Evolutionary conservation across 495 filamentous ascomycete genomes (phyloP).

Genomic region (Aspergillus sclerotioniger): DNA sequence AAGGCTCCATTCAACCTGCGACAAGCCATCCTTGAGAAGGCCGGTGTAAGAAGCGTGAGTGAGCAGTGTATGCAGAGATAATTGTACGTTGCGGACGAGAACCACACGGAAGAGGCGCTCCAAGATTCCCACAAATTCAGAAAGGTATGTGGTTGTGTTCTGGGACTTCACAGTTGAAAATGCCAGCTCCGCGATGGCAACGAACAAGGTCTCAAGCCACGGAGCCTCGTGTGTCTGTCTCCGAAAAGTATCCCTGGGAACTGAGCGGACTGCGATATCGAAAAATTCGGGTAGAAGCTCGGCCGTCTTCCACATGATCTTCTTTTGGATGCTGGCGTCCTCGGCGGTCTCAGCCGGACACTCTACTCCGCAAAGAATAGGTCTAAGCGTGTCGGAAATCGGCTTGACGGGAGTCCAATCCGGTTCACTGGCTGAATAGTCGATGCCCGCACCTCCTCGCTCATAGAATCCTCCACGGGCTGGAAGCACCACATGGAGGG

Average conservation of each 20-base stretch:
- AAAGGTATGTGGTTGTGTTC: slow-evolving; percentile 25
- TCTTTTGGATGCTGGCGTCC: slow-evolving; percentile 9
- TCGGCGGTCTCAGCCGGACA: slow-evolving; percentile 11
- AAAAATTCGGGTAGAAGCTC: slow-evolving; percentile 47
- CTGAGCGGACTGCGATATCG: slow-evolving; percentile 53
- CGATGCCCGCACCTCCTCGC: slow-evolving; percentile 42
- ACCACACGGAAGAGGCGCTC: slow-evolving; percentile 45
- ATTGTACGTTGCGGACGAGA: slow-evolving; percentile 37
- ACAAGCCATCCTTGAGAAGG: slow-evolving; percentile 35
- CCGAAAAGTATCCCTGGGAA: slow-evolving; percentile 53
- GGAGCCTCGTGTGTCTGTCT: slow-evolving; percentile 55
- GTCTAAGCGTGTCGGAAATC: slow-evolving; percentile 39
- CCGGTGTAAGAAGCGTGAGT: slow-evolving; percentile 45
- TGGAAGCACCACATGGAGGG: slow-evolving; percentile 69
- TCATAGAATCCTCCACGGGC: slow-evolving; percentile 56
- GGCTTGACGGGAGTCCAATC: slow-evolving; percentile 48
- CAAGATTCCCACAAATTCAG: slow-evolving; percentile 36
- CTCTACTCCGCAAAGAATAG: slow-evolving; percentile 32
- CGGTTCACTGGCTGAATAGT: slow-evolving; percentile 43
- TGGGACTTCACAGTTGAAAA: slow-evolving; percentile 42
- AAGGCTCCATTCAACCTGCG: slow-evolving; percentile 58
- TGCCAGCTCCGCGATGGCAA: slow-evolving; percentile 47
- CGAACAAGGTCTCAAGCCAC: slow-evolving; percentile 69
- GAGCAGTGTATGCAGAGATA: slow-evolving; percentile 46
- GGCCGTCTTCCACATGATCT: slow-evolving; percentile 31